These are phyloP conservation scores for Bonia amplexicaulis DNA, from an alignment of 176 grass and related monocot species.

Conservation along the genomic window DNA sequence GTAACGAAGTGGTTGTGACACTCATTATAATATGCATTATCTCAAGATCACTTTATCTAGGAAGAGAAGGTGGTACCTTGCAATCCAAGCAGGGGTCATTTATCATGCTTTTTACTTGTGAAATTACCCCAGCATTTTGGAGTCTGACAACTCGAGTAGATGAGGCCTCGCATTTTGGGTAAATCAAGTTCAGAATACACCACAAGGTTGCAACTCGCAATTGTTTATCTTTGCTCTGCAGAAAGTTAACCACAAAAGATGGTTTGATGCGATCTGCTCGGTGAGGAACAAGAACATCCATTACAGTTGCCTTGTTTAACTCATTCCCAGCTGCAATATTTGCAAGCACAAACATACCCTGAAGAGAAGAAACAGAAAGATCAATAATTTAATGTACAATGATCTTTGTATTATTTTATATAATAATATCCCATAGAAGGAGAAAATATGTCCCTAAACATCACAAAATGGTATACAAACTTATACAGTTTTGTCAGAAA, in stretches of 20 bases:
- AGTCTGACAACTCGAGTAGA: constrained; percentile 54
- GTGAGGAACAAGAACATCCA: constrained; percentile 55
- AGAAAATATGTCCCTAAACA: background rate
- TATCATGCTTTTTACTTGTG: constrained; percentile 82
- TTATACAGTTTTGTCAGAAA: background rate
- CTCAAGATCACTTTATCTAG: background rate
- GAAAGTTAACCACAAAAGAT: constrained; percentile 57
- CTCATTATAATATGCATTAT: background rate
- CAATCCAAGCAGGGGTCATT: constrained; percentile 90
- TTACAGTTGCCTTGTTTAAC: constrained; percentile 56
- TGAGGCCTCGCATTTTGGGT: constrained; percentile 45
- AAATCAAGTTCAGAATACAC: constrained; percentile 80
- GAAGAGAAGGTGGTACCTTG: constrained; percentile 51
- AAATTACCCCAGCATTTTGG: constrained; percentile 67
- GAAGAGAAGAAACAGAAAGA: constrained; percentile 30
- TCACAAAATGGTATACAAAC: background rate
- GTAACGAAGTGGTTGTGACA: background rate
- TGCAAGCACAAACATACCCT: constrained; percentile 89
- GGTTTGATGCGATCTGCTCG: constrained; percentile 11
- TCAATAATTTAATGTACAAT: background rate
- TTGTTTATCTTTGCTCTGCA: constrained; percentile 78
- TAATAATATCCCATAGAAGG: background rate
- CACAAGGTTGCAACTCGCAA: constrained; percentile 73
- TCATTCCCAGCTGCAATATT: constrained; percentile 75
- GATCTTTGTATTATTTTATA: background rate